These are phyloP conservation scores for Neofusicoccum sp. DNA, from an alignment of 2,329 filamentous ascomycete genomes.

Conservation along the genomic window DNA sequence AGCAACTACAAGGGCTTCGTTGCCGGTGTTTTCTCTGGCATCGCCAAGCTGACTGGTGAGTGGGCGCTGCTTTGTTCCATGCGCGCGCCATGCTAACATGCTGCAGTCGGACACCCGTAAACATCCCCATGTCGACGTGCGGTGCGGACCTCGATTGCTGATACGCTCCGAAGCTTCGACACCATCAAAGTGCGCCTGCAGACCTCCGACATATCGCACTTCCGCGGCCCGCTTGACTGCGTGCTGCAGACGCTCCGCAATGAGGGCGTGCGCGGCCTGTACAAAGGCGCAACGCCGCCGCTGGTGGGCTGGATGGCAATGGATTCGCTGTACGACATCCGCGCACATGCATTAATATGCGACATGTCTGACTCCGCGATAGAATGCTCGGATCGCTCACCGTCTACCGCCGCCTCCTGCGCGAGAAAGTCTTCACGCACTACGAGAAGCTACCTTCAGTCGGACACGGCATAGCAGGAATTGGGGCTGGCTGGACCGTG, in stretches of 20 bases:
- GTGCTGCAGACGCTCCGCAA: constrained; percentile 78
- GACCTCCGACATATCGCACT: constrained; percentile 73
- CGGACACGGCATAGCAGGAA: constrained; percentile 84
- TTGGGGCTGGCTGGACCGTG: constrained; percentile 84
- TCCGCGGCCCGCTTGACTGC: constrained; percentile 83
- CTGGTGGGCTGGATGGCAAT: constrained; percentile 98
- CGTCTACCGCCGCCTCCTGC: constrained; percentile 80
- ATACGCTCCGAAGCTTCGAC: constrained; percentile 65
- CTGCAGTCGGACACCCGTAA: constrained; percentile 59
- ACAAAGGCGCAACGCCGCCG: constrained; percentile 92
- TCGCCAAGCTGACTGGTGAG: constrained; percentile 82
- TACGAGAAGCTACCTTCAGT: constrained; percentile 63
- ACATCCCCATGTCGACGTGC: constrained; percentile 23
- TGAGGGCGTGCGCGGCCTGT: constrained; percentile 81
- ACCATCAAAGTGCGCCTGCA: constrained; percentile 96
- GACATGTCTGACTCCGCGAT: constrained; percentile 17
- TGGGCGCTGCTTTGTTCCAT: constrained; percentile 20
- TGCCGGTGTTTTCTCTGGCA: constrained; percentile 90
- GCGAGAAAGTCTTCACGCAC: constrained; percentile 71
- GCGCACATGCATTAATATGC: background rate
- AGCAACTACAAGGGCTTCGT: constrained; percentile 93
- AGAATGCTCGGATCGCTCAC: constrained; percentile 87
- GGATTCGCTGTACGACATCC: constrained; percentile 63
- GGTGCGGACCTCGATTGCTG: background rate
- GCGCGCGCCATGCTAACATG: constrained; percentile 15